phyloP scores from a whole-genome alignment of 1,284 basidiomycete species.

The Moniliella sp. region DNA sequence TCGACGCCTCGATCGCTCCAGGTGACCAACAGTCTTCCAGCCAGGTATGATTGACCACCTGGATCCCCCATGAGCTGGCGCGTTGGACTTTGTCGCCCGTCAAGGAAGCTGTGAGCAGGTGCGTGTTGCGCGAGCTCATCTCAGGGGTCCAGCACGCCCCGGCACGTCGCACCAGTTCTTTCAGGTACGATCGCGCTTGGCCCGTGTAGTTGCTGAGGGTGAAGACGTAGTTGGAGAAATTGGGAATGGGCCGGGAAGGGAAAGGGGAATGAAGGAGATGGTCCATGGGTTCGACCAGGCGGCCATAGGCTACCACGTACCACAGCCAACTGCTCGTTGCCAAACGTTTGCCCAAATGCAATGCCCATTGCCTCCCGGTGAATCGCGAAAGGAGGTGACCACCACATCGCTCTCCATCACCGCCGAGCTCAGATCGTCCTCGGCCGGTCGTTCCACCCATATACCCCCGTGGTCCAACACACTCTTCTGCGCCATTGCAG shows the following conservation, averaged over 20 bases:
- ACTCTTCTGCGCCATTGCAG: too few species aligned
- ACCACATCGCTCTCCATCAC: not conserved
- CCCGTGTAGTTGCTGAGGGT: slow-evolving; percentile 73
- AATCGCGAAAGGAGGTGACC: not conserved
- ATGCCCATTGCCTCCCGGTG: slow-evolving; percentile 41
- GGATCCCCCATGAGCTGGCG: slow-evolving; percentile 56
- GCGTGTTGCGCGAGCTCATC: slow-evolving; percentile 48
- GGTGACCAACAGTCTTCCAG: slow-evolving; percentile 62
- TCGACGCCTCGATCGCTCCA: slow-evolving; percentile 41
- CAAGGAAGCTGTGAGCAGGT: slow-evolving; percentile 60
- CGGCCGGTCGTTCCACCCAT: too few species aligned
- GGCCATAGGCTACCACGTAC: slow-evolving; percentile 47
- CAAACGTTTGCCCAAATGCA: slow-evolving; percentile 44
- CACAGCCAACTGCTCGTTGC: slow-evolving; percentile 63
- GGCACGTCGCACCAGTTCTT: slow-evolving; percentile 53
- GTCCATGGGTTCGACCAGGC: slow-evolving; percentile 47
- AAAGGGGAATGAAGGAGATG: slow-evolving; percentile 45
- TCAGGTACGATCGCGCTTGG: slow-evolving; percentile 58
- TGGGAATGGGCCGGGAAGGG: slow-evolving; percentile 35
- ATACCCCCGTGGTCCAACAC: too few species aligned
- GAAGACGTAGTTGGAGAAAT: slow-evolving; percentile 42
- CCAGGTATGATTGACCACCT: slow-evolving; percentile 68
- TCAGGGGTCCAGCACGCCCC: slow-evolving; percentile 59
- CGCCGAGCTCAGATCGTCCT: too few species aligned
- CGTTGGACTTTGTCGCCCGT: slow-evolving; percentile 52